Evolutionary conservation across 2,329 filamentous ascomycete genomes (phyloP), one percentile per base, ranked within the genome.

Genomic region (Penicillium sp.): DNA sequence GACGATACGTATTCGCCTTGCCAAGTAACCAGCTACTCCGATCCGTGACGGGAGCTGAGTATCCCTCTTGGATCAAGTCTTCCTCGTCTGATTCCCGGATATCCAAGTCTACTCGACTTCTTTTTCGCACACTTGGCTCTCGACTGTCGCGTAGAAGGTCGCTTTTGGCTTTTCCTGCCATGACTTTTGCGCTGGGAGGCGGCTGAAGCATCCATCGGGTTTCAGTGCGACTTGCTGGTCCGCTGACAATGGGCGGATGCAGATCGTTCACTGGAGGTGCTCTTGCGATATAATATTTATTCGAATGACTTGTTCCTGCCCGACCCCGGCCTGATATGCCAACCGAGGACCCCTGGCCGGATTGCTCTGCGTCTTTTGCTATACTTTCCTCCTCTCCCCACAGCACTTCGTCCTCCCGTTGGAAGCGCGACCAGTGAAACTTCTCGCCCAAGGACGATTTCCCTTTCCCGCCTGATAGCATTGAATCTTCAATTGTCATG

Each of bases 161-260:
- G n/a, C 61, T 51, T 4, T 63, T 65, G 52, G 89, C 83, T 70
- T 92, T 94, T 62, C 91, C 92, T 62, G 88, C 89, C 92, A 97
- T 97, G 59, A 96, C 81, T 70, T 88, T 91, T 56, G 92, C 91
- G 33, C 87, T 84, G n/a, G 92, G 92, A 1, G 91, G 91, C 2
- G 92, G 92, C 67, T 96, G 90, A 52, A 96, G 78, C 91, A 97
- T 96, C 92, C 92, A 97, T 66, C 81, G 82, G 55, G 89, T 87
- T 59, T 89, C 90, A 55, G 85, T 84, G 66, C 78, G 84, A 68
- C 83, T 85, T 38, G 79, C 81, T 14, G 86, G 88, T 56, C 83
- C 88, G 73, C 85, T 90, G 71, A 94, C 89, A 52, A 95, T 87
- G 2, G 91, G 90, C 5, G 90, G 90, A 68, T 95, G 90, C 58